Base-by-base conservation (phyloP, 169 alveolate species). In the Eimeria necatrix region DNA sequence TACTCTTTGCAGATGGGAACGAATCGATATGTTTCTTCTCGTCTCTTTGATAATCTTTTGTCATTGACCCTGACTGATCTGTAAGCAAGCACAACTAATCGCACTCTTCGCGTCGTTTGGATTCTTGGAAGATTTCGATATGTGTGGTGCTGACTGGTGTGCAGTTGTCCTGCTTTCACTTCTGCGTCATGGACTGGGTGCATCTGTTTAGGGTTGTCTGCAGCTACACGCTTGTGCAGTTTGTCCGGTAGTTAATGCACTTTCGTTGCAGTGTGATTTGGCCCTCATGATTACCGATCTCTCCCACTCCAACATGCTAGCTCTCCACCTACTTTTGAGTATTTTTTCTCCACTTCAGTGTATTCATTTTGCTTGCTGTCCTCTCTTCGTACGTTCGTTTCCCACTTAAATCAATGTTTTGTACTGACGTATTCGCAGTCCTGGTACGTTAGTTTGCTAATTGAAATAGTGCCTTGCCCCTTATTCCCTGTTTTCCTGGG, bases 51-150 rank as follows among this genome's bases (percentile, higher is more conserved):
- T 22, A 16, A 22, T 8, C 71, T 80, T 4, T 70, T 80, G 8
- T 49, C 71, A n/a, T 18, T 51, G 4, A 80, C 71, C 32, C 89
- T 80, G 14, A 51, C 89, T 3, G 89, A 80, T 48, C 51, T 80
- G 89, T 80, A n/a, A 80, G 89, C 68, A 56, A 10, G 6, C 51
- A 51, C 59, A 32, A 48, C 14, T 5, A 32, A 14, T 6, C 41
- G 18, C 0, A 26, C 24, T 71, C 7, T 32, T 71, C 24, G 12
- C 41, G 7, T 71, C 24, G 83, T 71, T 61, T 61, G 74, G 41
- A 32, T 32, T 32, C 41, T 32, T 32, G 41, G 41, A 32, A 32
- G 41, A 32, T 32, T 32, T 32, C 41, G 41, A 32, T 18, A 12
- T 61, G 74, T 18, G 0, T 61, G 74, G 2, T 32, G 41, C 41